Conservation (phyloP, 441 rosid species). For the Euphorbia schlechtendalii region DNA sequence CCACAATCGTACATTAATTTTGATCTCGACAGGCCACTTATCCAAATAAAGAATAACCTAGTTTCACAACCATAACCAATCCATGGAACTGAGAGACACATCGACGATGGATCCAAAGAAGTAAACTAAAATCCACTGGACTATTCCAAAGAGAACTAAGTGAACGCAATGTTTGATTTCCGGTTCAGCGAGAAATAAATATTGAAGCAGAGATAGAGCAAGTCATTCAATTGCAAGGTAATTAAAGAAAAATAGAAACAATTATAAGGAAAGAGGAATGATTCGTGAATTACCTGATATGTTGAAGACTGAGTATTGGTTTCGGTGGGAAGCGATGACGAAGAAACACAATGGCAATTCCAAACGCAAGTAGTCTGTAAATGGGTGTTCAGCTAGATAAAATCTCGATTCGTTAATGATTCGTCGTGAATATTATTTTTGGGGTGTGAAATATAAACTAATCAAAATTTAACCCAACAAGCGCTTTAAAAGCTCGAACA, state of each 20-base stretch:
- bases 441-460: too few species aligned
- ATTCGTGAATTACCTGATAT: neutral
- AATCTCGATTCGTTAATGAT: too few species aligned
- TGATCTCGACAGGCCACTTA: neutral
- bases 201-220: neutral
- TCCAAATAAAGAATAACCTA: neutral
- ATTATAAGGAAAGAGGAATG: neutral
- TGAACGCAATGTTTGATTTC: neutral
- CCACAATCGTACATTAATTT: neutral
- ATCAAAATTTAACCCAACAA: too few species aligned
- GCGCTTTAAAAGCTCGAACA: too few species aligned
- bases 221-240: neutral
- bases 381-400: too few species aligned
- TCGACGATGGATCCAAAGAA: conserved; percentile 1
- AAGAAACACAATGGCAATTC: too few species aligned
- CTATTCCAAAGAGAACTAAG: neutral
- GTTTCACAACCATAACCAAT: neutral
- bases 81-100: neutral
- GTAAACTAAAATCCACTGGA: neutral
- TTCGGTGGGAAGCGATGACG: neutral
- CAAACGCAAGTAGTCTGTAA: too few species aligned
- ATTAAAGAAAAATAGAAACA: neutral
- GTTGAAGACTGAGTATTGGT: neutral
- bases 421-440: too few species aligned
- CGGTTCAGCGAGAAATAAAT: too few species aligned